Evolutionary conservation across 345 rosid genomes (phyloP).

Genomic region (Acer negundo): DNA sequence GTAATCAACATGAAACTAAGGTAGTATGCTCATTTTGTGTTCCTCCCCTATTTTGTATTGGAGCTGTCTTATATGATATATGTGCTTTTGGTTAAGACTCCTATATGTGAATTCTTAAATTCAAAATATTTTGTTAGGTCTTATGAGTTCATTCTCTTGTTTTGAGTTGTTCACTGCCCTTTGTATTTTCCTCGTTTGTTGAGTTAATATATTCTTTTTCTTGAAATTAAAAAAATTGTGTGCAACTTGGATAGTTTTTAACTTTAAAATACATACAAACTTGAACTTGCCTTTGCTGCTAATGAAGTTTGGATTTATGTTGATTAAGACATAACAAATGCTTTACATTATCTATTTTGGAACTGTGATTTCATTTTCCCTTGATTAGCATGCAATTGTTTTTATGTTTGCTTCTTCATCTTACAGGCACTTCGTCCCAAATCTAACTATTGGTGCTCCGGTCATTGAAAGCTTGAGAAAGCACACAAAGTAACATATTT

Average conservation of each 20-base stretch:
- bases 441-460: conserved; percentile 87
- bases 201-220: too few species aligned
- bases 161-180: too few species aligned
- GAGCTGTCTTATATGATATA: neutral
- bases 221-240: too few species aligned
- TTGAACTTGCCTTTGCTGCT: neutral
- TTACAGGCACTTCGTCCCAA: conserved; percentile 83
- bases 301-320: neutral
- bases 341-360: neutral
- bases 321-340: neutral
- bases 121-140: neutral
- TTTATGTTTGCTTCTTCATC: conserved; percentile 13
- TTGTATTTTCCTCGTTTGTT: too few species aligned
- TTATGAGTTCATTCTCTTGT: neutral
- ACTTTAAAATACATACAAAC: neutral
- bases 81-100: neutral
- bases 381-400: neutral
- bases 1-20: neutral
- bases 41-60: too few species aligned
- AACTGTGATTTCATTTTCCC: neutral
- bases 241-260: neutral
- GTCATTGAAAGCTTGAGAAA: conserved; percentile 87
- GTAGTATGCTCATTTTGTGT: neutral
- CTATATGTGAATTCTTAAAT: neutral
- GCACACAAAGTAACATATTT: conserved; percentile 63